Conservation (phyloP, 768 basidiomycete genomes). For the Boletus eberwhitei region DNA sequence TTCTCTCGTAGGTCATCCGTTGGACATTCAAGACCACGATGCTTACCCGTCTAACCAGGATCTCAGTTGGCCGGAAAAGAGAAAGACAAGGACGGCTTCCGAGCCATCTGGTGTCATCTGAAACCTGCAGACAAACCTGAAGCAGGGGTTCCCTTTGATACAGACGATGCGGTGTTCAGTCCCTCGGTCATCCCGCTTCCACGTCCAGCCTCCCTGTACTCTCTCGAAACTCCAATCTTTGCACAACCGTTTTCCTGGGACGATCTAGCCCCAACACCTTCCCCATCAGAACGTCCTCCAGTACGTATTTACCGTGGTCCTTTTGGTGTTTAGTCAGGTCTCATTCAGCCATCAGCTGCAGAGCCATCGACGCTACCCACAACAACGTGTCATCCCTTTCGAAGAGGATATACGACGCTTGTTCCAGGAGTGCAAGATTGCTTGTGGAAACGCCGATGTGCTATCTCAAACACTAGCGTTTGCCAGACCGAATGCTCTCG, state of each 20-base stretch:
- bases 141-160: conserved; percentile 76
- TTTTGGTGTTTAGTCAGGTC: not conserved
- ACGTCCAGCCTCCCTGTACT: conserved; percentile 31
- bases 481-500: conserved; percentile 68
- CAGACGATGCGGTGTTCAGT: conserved; percentile 76
- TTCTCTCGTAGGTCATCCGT: conserved; percentile 19
- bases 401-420: conserved; percentile 85
- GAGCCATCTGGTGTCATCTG: conserved; percentile 74
- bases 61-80: conserved; percentile 22
- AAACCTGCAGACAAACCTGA: conserved; percentile 81
- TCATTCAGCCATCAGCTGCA: conserved; percentile 1
- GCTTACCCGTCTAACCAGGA: conserved; percentile 15
- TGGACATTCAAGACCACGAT: too few species aligned
- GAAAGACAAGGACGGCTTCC: conserved; percentile 52
- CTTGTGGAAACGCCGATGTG: conserved; percentile 73
- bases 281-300: conserved; percentile 24
- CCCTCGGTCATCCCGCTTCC: conserved; percentile 45
- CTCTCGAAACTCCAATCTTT: conserved; percentile 36
- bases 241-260: conserved; percentile 34
- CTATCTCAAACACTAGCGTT: conserved; percentile 68
- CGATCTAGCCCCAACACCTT: conserved; percentile 24
- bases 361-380: conserved; percentile 16
- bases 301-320: conserved; percentile 13
- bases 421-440: conserved; percentile 83
- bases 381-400: conserved; percentile 53